Percentiles rank a stretch among this genome's conserved stretches.
These are phyloP conservation scores for Musa schizocarpa DNA, from an alignment of 176 grass and related monocot species.

Conservation along the genomic window DNA sequence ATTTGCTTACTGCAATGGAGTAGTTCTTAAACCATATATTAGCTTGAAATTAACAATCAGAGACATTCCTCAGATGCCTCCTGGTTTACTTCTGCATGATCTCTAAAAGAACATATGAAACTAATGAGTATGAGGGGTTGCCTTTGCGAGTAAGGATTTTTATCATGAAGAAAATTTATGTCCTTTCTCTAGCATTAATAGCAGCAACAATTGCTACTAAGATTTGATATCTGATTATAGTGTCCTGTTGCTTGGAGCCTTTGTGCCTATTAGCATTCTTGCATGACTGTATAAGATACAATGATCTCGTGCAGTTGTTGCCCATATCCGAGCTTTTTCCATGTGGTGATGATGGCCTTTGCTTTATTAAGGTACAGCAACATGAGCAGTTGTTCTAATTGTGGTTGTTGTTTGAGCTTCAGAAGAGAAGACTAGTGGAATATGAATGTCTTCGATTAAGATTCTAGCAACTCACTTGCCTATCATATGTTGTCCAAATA, in stretches of 20 bases:
- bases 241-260: background rate
- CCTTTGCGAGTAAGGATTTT: background rate
- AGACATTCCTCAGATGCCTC: background rate
- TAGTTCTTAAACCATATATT: background rate
- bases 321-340: no score
- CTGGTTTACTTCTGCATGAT: background rate
- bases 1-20: background rate
- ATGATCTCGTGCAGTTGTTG: no score
- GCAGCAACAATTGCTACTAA: background rate
- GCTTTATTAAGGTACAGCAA: background rate
- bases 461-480: no score
- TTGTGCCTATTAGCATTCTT: background rate
- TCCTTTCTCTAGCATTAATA: background rate
- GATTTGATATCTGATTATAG: background rate
- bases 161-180: background rate
- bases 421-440: no score
- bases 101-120: background rate
- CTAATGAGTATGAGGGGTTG: background rate
- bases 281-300: background rate
- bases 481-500: no score
- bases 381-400: background rate
- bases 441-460: no score
- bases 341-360: background rate
- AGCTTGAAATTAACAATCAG: background rate
- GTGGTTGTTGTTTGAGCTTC: no score